Base-by-base conservation (phyloP, 2,329 filamentous ascomycete species). In the Aspergillus floridensis region DNA sequence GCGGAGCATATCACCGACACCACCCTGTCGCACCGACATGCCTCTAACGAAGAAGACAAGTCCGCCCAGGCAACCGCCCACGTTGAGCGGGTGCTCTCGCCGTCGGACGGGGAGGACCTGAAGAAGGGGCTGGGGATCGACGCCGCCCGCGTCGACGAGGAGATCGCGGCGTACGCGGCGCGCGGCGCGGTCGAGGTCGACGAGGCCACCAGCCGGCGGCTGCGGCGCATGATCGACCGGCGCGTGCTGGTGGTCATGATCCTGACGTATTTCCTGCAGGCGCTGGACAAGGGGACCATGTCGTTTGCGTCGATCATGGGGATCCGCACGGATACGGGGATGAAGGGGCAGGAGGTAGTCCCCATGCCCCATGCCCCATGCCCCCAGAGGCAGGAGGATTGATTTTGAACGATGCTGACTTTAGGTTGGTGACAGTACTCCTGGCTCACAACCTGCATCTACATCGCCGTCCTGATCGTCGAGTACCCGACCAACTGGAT, bases 381-480 rank as follows among this genome's bases (percentile, higher is more conserved):
- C 3, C 16, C 21, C 26, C 6, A 12, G 21, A 21, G 21, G 21
- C 21, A 21, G 21, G 21, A 21, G 21, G 21, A 21, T 21, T 21
- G 21, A 21, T 21, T 21, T 21, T 21, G 21, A 21, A 21, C 2
- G 2, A 2, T 21, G 4, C 2, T 24, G 21, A 46, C 52, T 44
- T 38, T 35, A 0, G 3, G 32, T 5, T 4, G 4, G 0, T 7
- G 19, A 4, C 71, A 90, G 76, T 92, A 87, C 70, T 84, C 82
- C 26, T 91, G 88, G 88, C 78, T 92, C 54, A 89, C 86, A 0
- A 89, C 87, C 12, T 89, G 86, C 79, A 89, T 91, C 64, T 91
- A 91, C 76, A 86, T 91, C 61, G 86, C 84, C 54, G 86, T 90
- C 21, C 77, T 91, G 10, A 74, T 87, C 50, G 88, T 90, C 64